Base-by-base conservation (phyloP, 345 rosid genomes). In the Eucalyptus pauciflora region DNA sequence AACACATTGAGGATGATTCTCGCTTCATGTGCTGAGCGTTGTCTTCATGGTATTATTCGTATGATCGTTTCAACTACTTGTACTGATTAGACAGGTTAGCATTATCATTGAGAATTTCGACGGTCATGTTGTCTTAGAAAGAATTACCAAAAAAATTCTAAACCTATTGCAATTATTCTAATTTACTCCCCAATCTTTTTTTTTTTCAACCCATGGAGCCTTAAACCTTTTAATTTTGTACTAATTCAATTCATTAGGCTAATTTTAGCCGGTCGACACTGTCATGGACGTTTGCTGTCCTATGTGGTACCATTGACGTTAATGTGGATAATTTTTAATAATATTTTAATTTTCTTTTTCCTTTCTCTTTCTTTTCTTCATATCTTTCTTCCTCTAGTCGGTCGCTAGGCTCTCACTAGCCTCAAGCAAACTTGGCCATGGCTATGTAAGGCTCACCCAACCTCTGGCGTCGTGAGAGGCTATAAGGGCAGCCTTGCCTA, bases 261-360 rank as follows among this genome's bases (percentile, higher is more conserved):
- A 51, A 51, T 51, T 17, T 51, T 2, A 51, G 22, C 4, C 0
- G 4, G 9, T 0, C 7, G 24, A 4, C 1, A 0, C 2, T 52
- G 7, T 52, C 10, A 52, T 52, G 5, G 10, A 52, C 8, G 1
- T 52, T 2, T 0, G 0, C 0, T 8, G 2, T 7, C 25, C 0
- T 18, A 18, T 0, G 25, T 7, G 2, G 0, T 52, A 52, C 4
- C 0, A 52, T 52, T 0, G 9, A 0, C 0, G 10, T 52, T 0
- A 7, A 52, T 2, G 7, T 52, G 10, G 1, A 17, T 0, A 52
- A 52, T 52, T 52, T 18, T 52, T 52, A 17, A 50, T 50, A 50
- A 50, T 50, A 4, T 49, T 50, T 49, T 48, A 48, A 17, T 17
- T 7, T 52, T 7, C 9, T 18, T 52, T 52, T 52, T 7, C 58